Base-by-base conservation (phyloP, 2,329 filamentous ascomycete genomes). In the Pezicula rhizophila region DNA sequence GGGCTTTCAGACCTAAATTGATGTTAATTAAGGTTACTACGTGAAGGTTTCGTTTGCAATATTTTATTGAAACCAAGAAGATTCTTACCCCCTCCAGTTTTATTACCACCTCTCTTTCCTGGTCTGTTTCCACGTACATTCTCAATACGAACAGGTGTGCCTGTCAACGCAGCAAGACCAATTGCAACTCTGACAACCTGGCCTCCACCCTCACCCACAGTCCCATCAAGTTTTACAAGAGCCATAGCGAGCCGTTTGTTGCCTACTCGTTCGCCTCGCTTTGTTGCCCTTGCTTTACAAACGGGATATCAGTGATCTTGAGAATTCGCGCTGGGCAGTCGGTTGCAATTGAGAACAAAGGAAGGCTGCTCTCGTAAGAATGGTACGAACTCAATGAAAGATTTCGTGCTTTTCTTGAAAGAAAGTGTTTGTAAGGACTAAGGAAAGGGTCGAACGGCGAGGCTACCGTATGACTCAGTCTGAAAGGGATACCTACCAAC, bases 171-270 rank as follows among this genome's bases (percentile, higher is more conserved):
- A 10, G 80, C 74, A 6, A 85, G 66, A 1, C 70, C 70, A 33
- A 79, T 69, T 2, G 79, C 78, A 1, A 82, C 67, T 39, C 81
- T 68, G 1, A 84, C 73, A 0, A 84, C 64, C 55, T 85, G 80
- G 2, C 80, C 80, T 4, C 80, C 81, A 4, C 81, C 81, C 59
- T 84, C 80, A 1, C 80, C 79, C 0, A 72, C 77, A 11, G 71
- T 65, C 14, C 80, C 80, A 55, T 82, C 78, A 2, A 84, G 62
- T 46, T 71, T 66, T 20, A 81, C 70, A 7, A 61, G 8, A 33
- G n/a, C 41, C 12, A 26, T 15, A 17, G 35, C 8, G 18, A 28
- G 15, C 12, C 28, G 25, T 26, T 34, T 51, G 41, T 35, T 43
- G 33, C 48, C 35, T 50, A 34, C 34, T 45, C 17, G 37, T 35